Base-by-base conservation (phyloP, 148 eudicot species). In the Arctostaphylos glauca region DNA sequence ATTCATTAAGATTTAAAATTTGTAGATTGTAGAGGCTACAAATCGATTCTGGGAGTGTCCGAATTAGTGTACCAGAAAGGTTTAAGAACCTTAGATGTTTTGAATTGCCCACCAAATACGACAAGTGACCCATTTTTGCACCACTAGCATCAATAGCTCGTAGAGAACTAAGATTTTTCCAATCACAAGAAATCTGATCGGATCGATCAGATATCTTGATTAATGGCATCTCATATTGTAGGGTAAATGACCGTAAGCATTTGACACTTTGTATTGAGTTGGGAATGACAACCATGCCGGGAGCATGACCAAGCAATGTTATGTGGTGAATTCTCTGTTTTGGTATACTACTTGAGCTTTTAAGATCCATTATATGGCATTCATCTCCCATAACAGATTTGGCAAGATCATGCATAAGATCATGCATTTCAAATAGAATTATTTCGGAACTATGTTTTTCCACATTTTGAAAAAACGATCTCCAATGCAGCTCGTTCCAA, bases 381-480 rank as follows among this genome's bases (percentile, higher is more conserved):
- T 78, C 81, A 43, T 58, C 52, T 14, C 44, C 9, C 52, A 25
- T 52, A 16, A 78, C 52, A 59, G 53, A 56, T 18, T 19, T 47
- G 41, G 80, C 80, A 77, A 77, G 80, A 77, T 77, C 80, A 9
- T 55, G 80, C 21, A 78, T 13, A 59, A 78, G 81, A 59, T 78
- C 72, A 67, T 67, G 72, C 72, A 67, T 67, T 13, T 67, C 10
- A 43, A 66, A 66, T 0, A 0, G 25, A 66, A 0, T 12, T 3
- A 0, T 0, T 5, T 5, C 0, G 0, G 0, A 12, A 13, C 0
- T 0, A 67, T 1, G 2, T 7, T 43, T 15, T 14, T 44, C 50
- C 50, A 43, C 70, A 38, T 58, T 52, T 78, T 78, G 81, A 16
- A 78, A 59, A 10, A 78, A 52, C 0, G 70, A 78, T 59, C 81